Base-by-base conservation (phyloP, 768 basidiomycete genomes). In the Tricholoma hemisulphureum region DNA sequence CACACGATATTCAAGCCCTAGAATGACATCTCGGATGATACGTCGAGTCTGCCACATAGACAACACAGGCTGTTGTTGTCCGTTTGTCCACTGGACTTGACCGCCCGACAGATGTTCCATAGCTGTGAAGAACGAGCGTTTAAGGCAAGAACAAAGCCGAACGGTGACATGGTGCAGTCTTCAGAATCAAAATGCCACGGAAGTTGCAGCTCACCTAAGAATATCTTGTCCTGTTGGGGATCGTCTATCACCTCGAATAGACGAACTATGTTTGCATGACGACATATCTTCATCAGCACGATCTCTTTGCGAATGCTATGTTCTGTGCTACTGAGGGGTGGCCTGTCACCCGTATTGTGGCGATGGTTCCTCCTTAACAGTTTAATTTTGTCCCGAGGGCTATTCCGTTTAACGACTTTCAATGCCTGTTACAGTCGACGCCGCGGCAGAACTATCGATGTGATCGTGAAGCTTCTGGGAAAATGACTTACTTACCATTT, bases 161-260 rank as follows among this genome's bases (percentile, higher is more conserved):
- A 29, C 2, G 46, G n/a, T 13, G 26, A 49, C 3, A n/a, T 29
- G 20, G n/a, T 20, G 18, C 21, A 35, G 4, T 16, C 37, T 35
- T 53, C 20, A 53, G 35, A 11, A 49, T 24, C 20, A 10, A 18
- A 18, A 28, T 14, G 28, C 8, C 11, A 56, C 9, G 8, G 24
- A 34, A 50, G 9, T n/a, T 16, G 6, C 28, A 20, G 76, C 88
- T 72, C 66, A 92, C 91, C 85, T 76, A 95, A 83, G 73, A 89
- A 96, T 46, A 96, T 88, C 71, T 89, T 88, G 62, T 89, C 87
- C 41, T 85, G 85, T 34, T 80, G 78, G 43, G 84, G 85, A 71
- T 95, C 93, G 71, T 96, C 93, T 61, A 97, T 92, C 65, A 95
- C 91, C 70, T 97, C 95, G 57, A 89, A 79, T 57, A 96, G 78